A percentile compares a stretch with the other conserved stretches of the same genome.
These are phyloP conservation scores for Penicillium sp. DNA, from an alignment of 2,329 filamentous ascomycete genomes.

Conservation along the genomic window DNA sequence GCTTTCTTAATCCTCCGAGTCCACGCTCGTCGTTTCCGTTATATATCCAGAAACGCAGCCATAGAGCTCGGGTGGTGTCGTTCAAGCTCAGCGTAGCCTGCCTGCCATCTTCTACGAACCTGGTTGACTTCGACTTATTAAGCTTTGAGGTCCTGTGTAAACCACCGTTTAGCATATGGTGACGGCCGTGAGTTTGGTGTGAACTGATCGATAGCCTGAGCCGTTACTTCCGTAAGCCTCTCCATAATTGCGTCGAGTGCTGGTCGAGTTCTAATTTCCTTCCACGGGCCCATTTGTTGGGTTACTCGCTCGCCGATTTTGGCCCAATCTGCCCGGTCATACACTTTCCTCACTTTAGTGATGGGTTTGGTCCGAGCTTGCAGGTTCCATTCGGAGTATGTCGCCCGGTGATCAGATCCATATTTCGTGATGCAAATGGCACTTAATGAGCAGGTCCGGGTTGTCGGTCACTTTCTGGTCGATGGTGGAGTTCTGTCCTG, in stretches of 20 bases:
- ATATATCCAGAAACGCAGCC: slow-evolving; percentile 14
- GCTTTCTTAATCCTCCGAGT: slow-evolving; percentile 22
- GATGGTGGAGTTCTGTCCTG: too few species aligned
- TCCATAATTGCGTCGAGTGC: slow-evolving; percentile 7
- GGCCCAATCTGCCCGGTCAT: not conserved
- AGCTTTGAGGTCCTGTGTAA: slow-evolving; percentile 24
- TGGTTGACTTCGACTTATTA: slow-evolving; percentile 23
- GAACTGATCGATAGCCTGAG: slow-evolving; percentile 12
- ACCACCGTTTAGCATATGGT: slow-evolving; percentile 27
- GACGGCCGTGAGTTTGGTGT: slow-evolving; percentile 3
- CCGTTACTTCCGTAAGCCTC: slow-evolving; percentile 5
- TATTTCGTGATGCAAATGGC: too few species aligned
- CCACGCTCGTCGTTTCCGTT: slow-evolving; percentile 17
- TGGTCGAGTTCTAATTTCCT: slow-evolving; percentile 5
- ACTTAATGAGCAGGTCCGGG: too few species aligned
- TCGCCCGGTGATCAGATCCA: too few species aligned
- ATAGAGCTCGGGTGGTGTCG: slow-evolving; percentile 1
- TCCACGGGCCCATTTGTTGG: not conserved
- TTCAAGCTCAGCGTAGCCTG: slow-evolving; percentile 10
- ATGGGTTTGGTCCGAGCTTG: too few species aligned
- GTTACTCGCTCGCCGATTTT: not conserved
- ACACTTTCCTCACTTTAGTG: too few species aligned
- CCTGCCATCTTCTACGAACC: slow-evolving; percentile 20
- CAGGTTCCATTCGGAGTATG: too few species aligned
- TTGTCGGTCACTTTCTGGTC: too few species aligned